These are phyloP conservation scores for Infundibulicybe gibba DNA, from an alignment of 768 basidiomycete species.

Conservation along the genomic window DNA sequence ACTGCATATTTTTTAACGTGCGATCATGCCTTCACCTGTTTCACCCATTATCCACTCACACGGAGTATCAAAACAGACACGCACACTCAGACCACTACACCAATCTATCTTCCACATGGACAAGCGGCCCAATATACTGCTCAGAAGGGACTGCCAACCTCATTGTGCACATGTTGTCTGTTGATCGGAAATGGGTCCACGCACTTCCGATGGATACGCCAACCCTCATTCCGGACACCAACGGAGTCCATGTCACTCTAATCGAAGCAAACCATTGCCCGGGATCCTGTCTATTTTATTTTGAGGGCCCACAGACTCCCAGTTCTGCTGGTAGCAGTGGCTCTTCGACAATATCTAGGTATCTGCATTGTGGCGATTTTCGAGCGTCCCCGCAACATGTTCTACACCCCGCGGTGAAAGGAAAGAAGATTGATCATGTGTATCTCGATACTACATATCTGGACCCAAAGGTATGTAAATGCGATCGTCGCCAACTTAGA, in stretches of 20 bases:
- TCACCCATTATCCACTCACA: background rate
- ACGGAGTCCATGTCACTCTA: slow-evolving; percentile 84
- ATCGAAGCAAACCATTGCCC: slow-evolving; percentile 99
- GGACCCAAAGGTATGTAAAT: slow-evolving; percentile 62
- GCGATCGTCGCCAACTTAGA: background rate
- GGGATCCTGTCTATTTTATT: slow-evolving; percentile 91
- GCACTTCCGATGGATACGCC: slow-evolving; percentile 80
- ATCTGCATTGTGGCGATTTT: slow-evolving; percentile 95
- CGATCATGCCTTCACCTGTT: slow-evolving; percentile 5
- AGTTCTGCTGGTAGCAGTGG: slow-evolving; percentile 85
- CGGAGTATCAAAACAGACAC: slow-evolving; percentile 50
- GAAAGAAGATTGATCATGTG: slow-evolving; percentile 79
- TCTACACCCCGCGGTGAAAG: slow-evolving; percentile 77
- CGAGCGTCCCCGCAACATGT: slow-evolving; percentile 87
- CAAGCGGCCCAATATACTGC: slow-evolving; percentile 92
- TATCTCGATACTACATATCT: slow-evolving; percentile 98
- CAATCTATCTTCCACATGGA: slow-evolving; percentile 85
- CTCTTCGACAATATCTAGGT: slow-evolving; percentile 68
- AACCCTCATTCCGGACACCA: slow-evolving; percentile 72
- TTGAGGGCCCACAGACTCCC: slow-evolving; percentile 87
- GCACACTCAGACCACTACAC: slow-evolving; percentile 98
- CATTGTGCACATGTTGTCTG: slow-evolving; percentile 86
- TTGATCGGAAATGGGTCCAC: slow-evolving; percentile 86
- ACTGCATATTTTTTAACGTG: slow-evolving; percentile 92
- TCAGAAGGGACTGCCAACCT: slow-evolving; percentile 91